Base-by-base conservation (phyloP, 2,329 filamentous ascomycete genomes). In the Aspergillus oerlinghausenensis region DNA sequence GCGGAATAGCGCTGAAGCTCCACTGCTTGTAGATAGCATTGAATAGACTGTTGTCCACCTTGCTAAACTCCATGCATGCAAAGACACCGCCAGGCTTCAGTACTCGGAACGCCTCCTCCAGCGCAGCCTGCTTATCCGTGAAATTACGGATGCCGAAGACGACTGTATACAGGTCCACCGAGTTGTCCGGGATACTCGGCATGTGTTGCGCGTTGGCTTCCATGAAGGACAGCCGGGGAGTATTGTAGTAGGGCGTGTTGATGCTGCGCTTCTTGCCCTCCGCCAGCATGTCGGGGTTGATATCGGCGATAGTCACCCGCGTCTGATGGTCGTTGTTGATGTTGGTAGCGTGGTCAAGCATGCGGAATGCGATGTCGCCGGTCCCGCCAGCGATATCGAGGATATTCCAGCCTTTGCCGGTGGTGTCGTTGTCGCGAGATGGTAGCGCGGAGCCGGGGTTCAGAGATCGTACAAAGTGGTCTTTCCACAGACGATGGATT, bases 81-180 rank as follows among this genome's bases (percentile, higher is more conserved):
- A 99, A 99, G 0, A 99, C 88, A 60, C 94, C 94, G 47, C 94
- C 94, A 0, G 95, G 95, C 75, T 92, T 94, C 29, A 99, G 81
- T 1, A 97, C 91, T 6, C 94, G 85, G 75, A 87, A 87, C 0
- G 94, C 94, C 72, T 97, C 92, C 38, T 81, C 78, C 56, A 99
- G 77, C 0, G 93, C 95, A 0, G 84, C 83, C 50, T 89, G 87
- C 70, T 97, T 96, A 77, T 96, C 87, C 55, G 90, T 94, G 77
- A 99, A 99, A 77, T 99, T 99, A 52, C 94, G 84, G 71, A 99
- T 97, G 32, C 94, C 94, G 69, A 99, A 99, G 0, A 93, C 92
- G 3, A 99, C 94, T 0, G 94, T 99, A 79, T 99, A 99, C 4
- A 99, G 82, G 73, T 99, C 94, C 55, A 97, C 81, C n/a, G 83